A percentile compares a stretch with the other conserved stretches of the same genome.
These are phyloP conservation scores for Protomyces pachydermus DNA, from an alignment of 1,139 yeast species.

Conservation along the genomic window DNA sequence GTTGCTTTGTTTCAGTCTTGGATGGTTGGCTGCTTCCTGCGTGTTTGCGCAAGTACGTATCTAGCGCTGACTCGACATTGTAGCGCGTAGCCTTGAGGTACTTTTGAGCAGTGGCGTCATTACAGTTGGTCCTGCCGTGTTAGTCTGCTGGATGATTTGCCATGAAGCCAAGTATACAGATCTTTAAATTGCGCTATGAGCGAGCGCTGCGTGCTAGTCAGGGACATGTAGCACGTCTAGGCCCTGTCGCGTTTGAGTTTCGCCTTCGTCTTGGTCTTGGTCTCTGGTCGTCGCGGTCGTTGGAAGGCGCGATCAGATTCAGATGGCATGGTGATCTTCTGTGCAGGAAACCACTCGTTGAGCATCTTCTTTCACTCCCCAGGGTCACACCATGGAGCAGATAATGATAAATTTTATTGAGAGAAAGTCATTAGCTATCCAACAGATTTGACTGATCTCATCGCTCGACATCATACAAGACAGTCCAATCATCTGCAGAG, in stretches of 20 bases:
- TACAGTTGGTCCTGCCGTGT: constrained; percentile 1
- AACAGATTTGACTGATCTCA: too few species aligned
- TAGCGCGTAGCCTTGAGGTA: constrained; percentile 20
- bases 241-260: neutral
- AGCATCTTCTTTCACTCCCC: too few species aligned
- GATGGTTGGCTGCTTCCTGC: neutral
- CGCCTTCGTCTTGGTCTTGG: neutral
- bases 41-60: constrained; percentile 20
- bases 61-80: constrained; percentile 13
- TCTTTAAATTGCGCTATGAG: constrained; percentile 15
- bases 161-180: neutral
- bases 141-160: neutral
- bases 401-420: too few species aligned
- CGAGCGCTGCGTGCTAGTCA: constrained; percentile 6
- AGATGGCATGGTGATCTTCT: neutral
- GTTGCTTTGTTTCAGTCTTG: constrained; percentile 5
- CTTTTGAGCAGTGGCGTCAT: constrained; percentile 17
- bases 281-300: too few species aligned
- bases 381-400: neutral
- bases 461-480: too few species aligned
- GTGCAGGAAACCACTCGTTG: too few species aligned
- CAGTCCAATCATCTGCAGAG: too few species aligned
- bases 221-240: constrained; percentile 9
- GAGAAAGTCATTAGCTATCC: too few species aligned
- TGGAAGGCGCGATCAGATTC: neutral